Evolutionary conservation across 2,329 filamentous ascomycete genomes (phyloP), one percentile per base, ranked within the genome.

Genomic region (Venturia oleaginea): DNA sequence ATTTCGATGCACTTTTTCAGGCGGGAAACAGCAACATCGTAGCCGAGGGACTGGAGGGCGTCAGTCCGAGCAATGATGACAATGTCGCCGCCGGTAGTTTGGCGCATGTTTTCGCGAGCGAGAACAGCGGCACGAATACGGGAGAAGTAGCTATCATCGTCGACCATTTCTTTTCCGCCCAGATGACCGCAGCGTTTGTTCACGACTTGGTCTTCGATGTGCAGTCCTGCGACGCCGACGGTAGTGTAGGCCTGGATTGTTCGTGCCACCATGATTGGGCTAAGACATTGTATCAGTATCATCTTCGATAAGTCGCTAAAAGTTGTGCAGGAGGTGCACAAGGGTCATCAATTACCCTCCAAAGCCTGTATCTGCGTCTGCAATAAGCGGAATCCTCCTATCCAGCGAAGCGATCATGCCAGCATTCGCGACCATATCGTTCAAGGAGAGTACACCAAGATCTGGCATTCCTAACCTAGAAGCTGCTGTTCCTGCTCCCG

Each of bases 101-200:
- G 72, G 2, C 84, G 76, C 38, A 62, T 62, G 3, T 43, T 42
- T 27, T 46, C 30, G 4, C 60, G 40, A 0, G 84, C 81, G 8
- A 77, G 74, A 17, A 74, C 76, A 0, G 84, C 84, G 0, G 85
- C 85, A 0, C 80, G 76, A 68, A 88, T 84, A 0, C 86, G 78
- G 19, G 77, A 73, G 22, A 79, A 71, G 68, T 79, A 87, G 24
- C 79, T 79, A 0, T 81, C 78, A 0, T 71, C 66, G 2, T 75
- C 70, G 10, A 88, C 86, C 15, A 88, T 75, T 65, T 83, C 77
- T 72, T 89, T 89, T 63, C 84, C 83, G 0, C 74, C 72, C 0
- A 89, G 76, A 70, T 89, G 86, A 0, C 86, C 86, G 71, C 86
- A 89, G 13, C 85, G 82, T 75, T 89, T 89, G 55, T 80, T 83